Evolutionary conservation across 192 early-diverging fungal genomes (phyloP), one percentile per base, ranked within the genome.

Genomic region (Umbelopsis ramanniana): DNA sequence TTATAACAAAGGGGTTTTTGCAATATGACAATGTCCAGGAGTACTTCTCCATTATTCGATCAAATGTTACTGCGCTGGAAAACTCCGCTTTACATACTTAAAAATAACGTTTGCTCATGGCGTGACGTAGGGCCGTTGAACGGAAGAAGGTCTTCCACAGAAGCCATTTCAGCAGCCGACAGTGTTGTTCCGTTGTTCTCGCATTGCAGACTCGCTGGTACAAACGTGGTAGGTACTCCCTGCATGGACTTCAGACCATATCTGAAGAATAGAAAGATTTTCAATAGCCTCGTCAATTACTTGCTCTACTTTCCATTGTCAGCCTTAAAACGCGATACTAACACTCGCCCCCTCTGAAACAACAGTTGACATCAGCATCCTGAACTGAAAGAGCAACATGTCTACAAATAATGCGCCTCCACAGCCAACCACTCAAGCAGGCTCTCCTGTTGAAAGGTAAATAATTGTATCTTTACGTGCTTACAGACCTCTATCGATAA

Each of bases 361-460:
- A 50, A 17, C 57, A 63, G 57, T 50, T 63, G 57, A 63, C 57
- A 35, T 63, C 57, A 63, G 57, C 26, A 29, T 63, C 33, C 57
- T 29, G 15, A 14, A 63, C 57, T 35, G 48, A 63, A 63, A 63
- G 57, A 63, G 57, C 57, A 63, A 63, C 57, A 63, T 63, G 57
- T 63, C 57, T 22, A 35, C 33, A 37, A 63, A 63, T 35, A 35
- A 37, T 63, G 57, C 4, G 6, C 19, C 57, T 26, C 57, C 33
- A 14, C 29, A 38, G 57, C 26, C 57, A 19, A 19, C 57, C 11
- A 12, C 15, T 8, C 26, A 63, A 63, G 57, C 4, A 37, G 57
- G 26, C 2, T 63, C 57, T 19, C 57, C 57, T 37, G 19, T 12
- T 12, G 17, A 63, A 14, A 63, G 57, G 57, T 63, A 38, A n/a